Conservation (phyloP, 2,329 filamentous ascomycete genomes). For the Ophiostoma australiae region DNA sequence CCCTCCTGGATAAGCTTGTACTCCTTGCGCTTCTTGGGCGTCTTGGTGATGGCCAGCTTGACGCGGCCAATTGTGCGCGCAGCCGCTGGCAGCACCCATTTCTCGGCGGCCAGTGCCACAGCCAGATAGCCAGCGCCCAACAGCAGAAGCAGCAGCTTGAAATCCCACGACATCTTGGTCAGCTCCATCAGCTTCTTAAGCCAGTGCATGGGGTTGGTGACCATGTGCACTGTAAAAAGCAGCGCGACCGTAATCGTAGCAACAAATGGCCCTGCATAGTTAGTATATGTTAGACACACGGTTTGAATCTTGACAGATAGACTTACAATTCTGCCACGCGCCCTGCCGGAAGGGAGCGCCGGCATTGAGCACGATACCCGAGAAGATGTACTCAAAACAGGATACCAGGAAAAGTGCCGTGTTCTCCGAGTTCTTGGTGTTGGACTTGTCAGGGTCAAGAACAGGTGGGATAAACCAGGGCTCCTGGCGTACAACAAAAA, state of each 20-base stretch:
- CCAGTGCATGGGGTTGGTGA: constrained; percentile 66
- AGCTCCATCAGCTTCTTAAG: constrained; percentile 76
- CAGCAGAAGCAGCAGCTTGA: constrained; percentile 65
- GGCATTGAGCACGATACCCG: constrained; percentile 84
- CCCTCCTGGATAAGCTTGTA: constrained; percentile 78
- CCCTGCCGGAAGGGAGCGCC: constrained; percentile 82
- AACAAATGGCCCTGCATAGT: constrained; percentile 68
- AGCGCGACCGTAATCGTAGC: constrained; percentile 67
- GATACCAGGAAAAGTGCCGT: constrained; percentile 84
- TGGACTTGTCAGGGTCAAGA: constrained; percentile 71
- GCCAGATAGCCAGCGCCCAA: constrained; percentile 66
- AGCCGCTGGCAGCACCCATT: constrained; percentile 62
- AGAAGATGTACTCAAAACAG: constrained; percentile 92
- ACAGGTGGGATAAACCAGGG: constrained; percentile 82
- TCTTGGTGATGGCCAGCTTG: constrained; percentile 53
- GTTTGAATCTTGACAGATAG: constrained; percentile 9
- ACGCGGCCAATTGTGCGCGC: constrained; percentile 61
- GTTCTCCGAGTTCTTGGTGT: constrained; percentile 88
- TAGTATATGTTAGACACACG: background rate
- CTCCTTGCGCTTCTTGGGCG: constrained; percentile 72
- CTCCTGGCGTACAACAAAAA: constrained; percentile 69
- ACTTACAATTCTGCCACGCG: constrained; percentile 72
- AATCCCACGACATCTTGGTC: constrained; percentile 67
- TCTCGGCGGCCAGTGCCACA: constrained; percentile 67
- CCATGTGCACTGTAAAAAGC: constrained; percentile 69